Conservation (phyloP, 164 flowering plant genomes). For the Tetracentron sinense region DNA sequence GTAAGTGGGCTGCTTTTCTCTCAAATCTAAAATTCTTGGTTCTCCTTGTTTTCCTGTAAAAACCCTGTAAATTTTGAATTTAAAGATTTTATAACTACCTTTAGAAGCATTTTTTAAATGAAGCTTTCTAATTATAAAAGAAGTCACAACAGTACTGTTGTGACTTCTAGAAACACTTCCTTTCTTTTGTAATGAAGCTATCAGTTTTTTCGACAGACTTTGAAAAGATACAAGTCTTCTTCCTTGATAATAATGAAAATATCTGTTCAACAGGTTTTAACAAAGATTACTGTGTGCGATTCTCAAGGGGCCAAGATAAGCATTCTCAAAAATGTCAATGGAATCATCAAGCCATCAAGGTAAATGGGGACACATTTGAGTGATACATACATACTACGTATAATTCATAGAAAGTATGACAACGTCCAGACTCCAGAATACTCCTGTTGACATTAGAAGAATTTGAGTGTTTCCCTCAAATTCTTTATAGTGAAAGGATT, state of each 20-base stretch:
- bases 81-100: neutral
- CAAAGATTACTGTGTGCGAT: constrained; percentile 18
- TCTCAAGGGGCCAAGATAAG: constrained; percentile 34
- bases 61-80: neutral
- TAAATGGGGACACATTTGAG: constrained; percentile 1
- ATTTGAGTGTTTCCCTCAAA: no score
- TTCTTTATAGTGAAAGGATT: neutral
- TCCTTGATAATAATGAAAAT: neutral
- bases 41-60: neutral
- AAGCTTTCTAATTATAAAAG: neutral
- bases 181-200: neutral
- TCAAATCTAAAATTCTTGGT: no score
- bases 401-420: neutral
- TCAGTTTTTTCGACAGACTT: neutral
- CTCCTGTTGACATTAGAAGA: no score
- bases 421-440: no score
- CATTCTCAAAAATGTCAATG: constrained; percentile 50
- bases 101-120: neutral
- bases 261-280: constrained; percentile 23
- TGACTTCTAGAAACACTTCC: no score
- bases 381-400: neutral
- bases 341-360: constrained; percentile 64
- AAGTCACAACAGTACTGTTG: neutral
- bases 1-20: constrained; percentile 29
- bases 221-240: neutral